Evolutionary conservation across 345 rosid species (phyloP), one percentile per base, ranked within the genome.

Genomic region (Raphanus raphanistrum): DNA sequence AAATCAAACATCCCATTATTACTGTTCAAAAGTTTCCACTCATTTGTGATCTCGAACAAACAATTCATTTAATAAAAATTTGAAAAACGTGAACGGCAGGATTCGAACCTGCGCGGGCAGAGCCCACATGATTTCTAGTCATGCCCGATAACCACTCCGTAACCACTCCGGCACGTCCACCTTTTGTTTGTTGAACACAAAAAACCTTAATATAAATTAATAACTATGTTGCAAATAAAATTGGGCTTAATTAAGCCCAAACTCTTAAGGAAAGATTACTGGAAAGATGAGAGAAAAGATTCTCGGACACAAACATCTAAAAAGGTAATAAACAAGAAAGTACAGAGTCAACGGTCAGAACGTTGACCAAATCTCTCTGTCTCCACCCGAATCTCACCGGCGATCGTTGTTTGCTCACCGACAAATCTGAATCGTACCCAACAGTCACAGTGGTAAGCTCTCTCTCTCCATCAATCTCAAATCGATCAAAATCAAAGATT

Each of bases 41-140:
- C 3, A 29, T 29, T 29, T 29, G 32, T 29, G 32, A 29, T 29
- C 32, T 29, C 32, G 3, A 29, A 29, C 32, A 29, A 29, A 29
- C 32, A 29, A 29, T 21, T 21, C 1, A 21, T 21, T 21, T 21
- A 21, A 21, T 21, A 21, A 21, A 21, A 21, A 21, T 21, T n/a
- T n/a, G n/a, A n/a, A n/a, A n/a, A n/a, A n/a, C 82, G 78, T 73
- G 82, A 68, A 74, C 78, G 78, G 89, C 92, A 88, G 88, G 89
- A 87, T 87, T 90, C 92, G 89, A 89, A 87, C 92, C 90, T 86
- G 90, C 91, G 89, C 92, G 96, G 72, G 61, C 29, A 68, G 0
- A 68, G 45, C 62, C 72, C 72, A 68, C 72, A 68, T 31, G 72
- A 68, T 68, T 68, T 68, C 72, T 68, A 90, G 90, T 92, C 92